Base-by-base conservation (phyloP, 805 yeast genomes). In the Pichia nakasei region DNA sequence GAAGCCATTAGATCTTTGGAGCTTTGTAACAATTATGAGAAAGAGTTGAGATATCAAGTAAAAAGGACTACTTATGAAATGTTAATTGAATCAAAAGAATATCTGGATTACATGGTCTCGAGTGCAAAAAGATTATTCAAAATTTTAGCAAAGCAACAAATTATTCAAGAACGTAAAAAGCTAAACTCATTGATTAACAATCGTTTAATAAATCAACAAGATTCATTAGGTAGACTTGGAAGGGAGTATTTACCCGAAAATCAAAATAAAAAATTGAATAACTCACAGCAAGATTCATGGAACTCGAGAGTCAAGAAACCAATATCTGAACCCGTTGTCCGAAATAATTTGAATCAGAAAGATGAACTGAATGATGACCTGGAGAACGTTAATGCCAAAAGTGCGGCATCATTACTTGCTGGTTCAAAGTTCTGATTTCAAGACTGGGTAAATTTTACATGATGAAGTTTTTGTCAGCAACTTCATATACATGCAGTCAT, bases 141-240 rank as follows among this genome's bases (percentile, higher is more conserved):
- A 47, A 73, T 69, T 37, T 78, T 73, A 49, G 76, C 87, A 0
- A 65, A 84, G 50, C 77, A 79, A 49, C 79, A 79, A 53, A 88
- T 93, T 37, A 95, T 87, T 47, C 85, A 80, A 52, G 96, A 89
- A 65, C 74, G 97, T 37, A 81, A 85, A 54, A 80, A 84, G 40
- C 69, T 93, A 42, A 73, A 78, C 44, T 72, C 82, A 33, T 70
- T 94, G 81, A 56, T 75, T 72, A 51, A 78, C 77, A 46, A 74
- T 91, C 46, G 64, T 43, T 42, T 63, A 45, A 56, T 59, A 35
- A 50, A 51, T 40, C 59, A 64, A 9, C 52, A 53, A 12, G 63
- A 64, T 37, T 61, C 65, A 0, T 71, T 93, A 34, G 76, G 93
- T 34, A 68, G 96, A 44, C 67, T 93, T 32, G 96, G 96, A 17